Evolutionary conservation across 192 early-diverging fungal genomes (phyloP), one percentile per base, ranked within the genome.

Genomic region (Backusella mclennaniae): DNA sequence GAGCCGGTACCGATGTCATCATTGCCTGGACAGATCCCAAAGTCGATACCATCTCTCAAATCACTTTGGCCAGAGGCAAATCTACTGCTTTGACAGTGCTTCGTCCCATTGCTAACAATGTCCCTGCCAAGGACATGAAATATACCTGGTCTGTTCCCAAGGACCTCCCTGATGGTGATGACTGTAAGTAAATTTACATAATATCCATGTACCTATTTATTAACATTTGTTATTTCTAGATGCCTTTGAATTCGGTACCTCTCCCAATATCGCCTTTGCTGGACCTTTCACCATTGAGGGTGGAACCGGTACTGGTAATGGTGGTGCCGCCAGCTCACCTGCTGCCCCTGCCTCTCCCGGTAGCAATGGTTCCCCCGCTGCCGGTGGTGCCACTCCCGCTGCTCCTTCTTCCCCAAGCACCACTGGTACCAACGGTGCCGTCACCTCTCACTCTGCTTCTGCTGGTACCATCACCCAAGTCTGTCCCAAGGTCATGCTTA

Each of bases 211-310:
- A 59, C 26, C 3, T 29, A 4, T 4, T 12, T 63, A 63, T 3
- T 39, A 11, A 39, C 0, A 0, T 11, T 39, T 12, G 11, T 11
- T 39, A 12, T 39, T 3, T 63, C 26, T 63, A 63, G 56, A 81
- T 44, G 80, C 80, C 29, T 74, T 81, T 26, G 73, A 77, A 49
- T 74, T 81, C 8, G 80, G 80, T 66, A 73, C 52, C 8, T 77
- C 80, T 21, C 80, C 80, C n/a, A 72, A 81, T 19, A 31, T 81
- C 3, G 76, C 75, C 44, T 81, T 74, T 73, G 70, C 80, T 49
- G 80, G 80, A 52, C 75, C 76, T n/a, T 81, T 81, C 72, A 69
- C 75, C 38, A 74, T 81, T 49, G 71, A 77, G 46, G 78, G 72
- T 42, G 80, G 70, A 26, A 42, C 66, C 29, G 70, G 68, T 31